A percentile compares a stretch with the other conserved stretches of the same genome.
Evolutionary conservation across 257 asterid genomes (phyloP).

Genomic region (Catharanthus roseus): DNA sequence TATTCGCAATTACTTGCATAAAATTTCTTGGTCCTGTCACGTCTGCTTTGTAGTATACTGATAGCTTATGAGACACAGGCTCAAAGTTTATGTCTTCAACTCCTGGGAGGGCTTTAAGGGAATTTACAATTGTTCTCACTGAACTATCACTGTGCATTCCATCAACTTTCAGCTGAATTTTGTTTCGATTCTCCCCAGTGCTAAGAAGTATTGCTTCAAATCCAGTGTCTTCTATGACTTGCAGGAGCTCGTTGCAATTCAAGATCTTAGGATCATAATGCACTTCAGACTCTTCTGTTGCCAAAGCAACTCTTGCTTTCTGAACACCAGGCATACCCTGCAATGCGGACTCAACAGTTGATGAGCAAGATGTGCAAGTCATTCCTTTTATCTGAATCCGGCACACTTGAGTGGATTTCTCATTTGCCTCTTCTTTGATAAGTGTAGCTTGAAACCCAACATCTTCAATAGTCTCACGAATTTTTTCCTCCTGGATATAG

Average conservation of each 20-base stretch:
- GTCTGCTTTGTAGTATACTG: slow-evolving; percentile 33
- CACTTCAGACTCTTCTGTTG: slow-evolving; percentile 41
- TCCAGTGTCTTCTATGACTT: slow-evolving; percentile 30
- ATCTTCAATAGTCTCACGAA: slow-evolving; percentile 39
- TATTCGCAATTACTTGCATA: slow-evolving; percentile 31
- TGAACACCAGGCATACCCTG: slow-evolving; percentile 26
- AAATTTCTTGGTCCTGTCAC: slow-evolving; percentile 37
- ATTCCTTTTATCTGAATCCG: slow-evolving; percentile 34
- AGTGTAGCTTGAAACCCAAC: slow-evolving; percentile 30
- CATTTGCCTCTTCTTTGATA: slow-evolving; percentile 25
- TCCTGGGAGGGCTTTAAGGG: slow-evolving; percentile 33
- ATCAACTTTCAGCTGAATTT: slow-evolving; percentile 33
- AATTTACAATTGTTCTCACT: slow-evolving; percentile 25
- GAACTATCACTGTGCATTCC: slow-evolving; percentile 22
- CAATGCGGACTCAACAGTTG: slow-evolving; percentile 33
- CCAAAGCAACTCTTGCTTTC: slow-evolving; percentile 37
- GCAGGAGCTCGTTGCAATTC: slow-evolving; percentile 17
- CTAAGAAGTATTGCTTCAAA: slow-evolving; percentile 31
- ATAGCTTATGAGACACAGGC: slow-evolving; percentile 24
- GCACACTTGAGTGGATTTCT: slow-evolving; percentile 25
- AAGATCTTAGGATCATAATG: slow-evolving; percentile 27
- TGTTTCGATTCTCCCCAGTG: slow-evolving; percentile 28
- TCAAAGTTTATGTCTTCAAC: slow-evolving; percentile 26
- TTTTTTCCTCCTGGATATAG: slow-evolving; percentile 26
- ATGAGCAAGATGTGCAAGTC: slow-evolving; percentile 43